These are phyloP conservation scores for Plasmodium ovale DNA, from an alignment of 169 alveolate species.

Conservation along the genomic window DNA sequence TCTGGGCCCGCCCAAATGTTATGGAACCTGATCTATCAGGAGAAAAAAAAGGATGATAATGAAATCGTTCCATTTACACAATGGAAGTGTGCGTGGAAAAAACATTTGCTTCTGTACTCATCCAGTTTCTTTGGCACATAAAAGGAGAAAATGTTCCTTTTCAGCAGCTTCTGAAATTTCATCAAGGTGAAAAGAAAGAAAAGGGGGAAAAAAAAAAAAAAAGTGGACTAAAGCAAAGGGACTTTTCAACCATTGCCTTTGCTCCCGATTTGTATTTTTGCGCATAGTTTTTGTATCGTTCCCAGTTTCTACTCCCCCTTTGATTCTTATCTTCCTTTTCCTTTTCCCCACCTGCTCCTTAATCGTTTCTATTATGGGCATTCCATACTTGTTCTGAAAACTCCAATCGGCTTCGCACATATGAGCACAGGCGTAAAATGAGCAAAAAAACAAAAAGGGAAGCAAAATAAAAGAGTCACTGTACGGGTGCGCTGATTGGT, in stretches of 20 bases:
- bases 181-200: neutral
- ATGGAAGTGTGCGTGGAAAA: neutral
- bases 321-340: neutral
- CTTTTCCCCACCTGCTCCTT: conserved; percentile 75
- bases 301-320: neutral
- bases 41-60: neutral
- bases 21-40: conserved; percentile 67
- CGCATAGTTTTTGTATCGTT: neutral
- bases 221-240: neutral
- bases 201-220: neutral
- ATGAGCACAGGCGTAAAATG: neutral
- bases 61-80: neutral
- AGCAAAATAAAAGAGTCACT: neutral
- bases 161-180: conserved; percentile 80
- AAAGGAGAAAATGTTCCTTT: conserved; percentile 90
- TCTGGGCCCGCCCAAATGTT: conserved; percentile 92
- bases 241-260: too few relatives aligned
- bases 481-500: neutral
- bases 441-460: neutral
- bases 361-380: conserved; percentile 86
- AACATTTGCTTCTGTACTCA: neutral
- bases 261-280: neutral
- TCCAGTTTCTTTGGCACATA: conserved; percentile 76
- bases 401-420: conserved; percentile 48
- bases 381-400: conserved; percentile 32